Base-by-base conservation (phyloP, 1,139 yeast species). In the Citeromyces siamensis region DNA sequence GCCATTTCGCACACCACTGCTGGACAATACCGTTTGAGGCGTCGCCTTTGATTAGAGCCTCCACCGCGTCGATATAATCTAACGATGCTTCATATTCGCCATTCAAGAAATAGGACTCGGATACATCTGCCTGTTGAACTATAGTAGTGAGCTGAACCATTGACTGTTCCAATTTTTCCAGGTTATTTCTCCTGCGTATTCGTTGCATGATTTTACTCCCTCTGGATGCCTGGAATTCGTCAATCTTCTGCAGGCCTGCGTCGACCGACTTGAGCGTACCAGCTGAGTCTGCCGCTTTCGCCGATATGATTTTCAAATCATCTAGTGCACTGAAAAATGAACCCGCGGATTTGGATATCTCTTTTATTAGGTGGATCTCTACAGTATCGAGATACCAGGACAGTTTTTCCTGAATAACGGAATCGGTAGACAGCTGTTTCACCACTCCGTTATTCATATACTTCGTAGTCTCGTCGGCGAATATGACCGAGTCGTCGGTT, bases 321-420 rank as follows among this genome's bases (percentile, higher is more conserved):
- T 77, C 86, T 40, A 93, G 61, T 1, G 95, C 88, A 37, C 74
- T 73, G 56, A 88, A 86, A 52, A 90, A 90, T 3, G 88, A 77
- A 41, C 75, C 75, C 0, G 95, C 83, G 0, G 95, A 80, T 45
- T 73, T 74, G 8, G 95, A 80, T 28, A 90, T 86, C 53, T 88
- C 95, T 35, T 72, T 68, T 16, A 88, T 81, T 35, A 90, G 60
- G 44, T 81, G 77, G 32, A 83, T 63, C 55, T 90, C 98, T 1
- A 90, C 88, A 1, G 77, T 66, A 54, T 90, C 98, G 41, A 90
- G 63, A 52, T 86, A 85, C 58, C 77, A 75, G 2, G 93, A 81
- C 33, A 90, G 61, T 48, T 75, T 76, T 35, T 86, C 95, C 49
- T 82, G 95, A n/a, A 88, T 55, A 33, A 68, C 66, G 3, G 73